These are phyloP conservation scores for Rhizopogon sp. DNA, from an alignment of 768 basidiomycete genomes.

Conservation along the genomic window DNA sequence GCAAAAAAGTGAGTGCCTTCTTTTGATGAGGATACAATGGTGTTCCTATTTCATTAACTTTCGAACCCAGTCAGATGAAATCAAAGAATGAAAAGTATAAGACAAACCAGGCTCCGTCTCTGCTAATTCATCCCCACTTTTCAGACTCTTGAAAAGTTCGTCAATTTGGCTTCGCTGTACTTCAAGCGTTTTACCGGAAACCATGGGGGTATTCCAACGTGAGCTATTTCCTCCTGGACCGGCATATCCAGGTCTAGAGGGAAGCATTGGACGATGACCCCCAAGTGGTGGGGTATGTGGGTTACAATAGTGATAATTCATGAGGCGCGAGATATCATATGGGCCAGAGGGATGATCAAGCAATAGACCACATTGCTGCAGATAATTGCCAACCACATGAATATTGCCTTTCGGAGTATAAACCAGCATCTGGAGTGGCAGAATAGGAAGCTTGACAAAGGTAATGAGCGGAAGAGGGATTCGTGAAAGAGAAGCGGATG, in stretches of 20 bases:
- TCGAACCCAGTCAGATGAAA: constrained; percentile 12
- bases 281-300: constrained; percentile 83
- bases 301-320: constrained; percentile 74
- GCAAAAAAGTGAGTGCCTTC: constrained; percentile 92
- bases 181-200: constrained; percentile 76
- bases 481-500: constrained; percentile 7
- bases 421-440: constrained; percentile 81
- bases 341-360: constrained; percentile 78
- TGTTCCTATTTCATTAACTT: constrained; percentile 74
- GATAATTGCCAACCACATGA: constrained; percentile 68
- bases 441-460: constrained; percentile 61
- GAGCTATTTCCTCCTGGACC: constrained; percentile 32
- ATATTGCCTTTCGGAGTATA: constrained; percentile 96
- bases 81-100: constrained; percentile 10
- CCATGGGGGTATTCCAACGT: constrained; percentile 54
- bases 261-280: constrained; percentile 43
- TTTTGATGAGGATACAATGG: constrained; percentile 95
- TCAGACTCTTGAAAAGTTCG: constrained; percentile 85
- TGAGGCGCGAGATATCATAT: constrained; percentile 55
- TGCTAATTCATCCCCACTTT: constrained; percentile 78
- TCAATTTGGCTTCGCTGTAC: constrained; percentile 92
- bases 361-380: constrained; percentile 61
- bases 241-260: constrained; percentile 37
- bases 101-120: constrained; percentile 83
- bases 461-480: constrained; percentile 12